Conservation (phyloP, 2,329 filamentous ascomycete genomes). For the Neofusicoccum sp. region DNA sequence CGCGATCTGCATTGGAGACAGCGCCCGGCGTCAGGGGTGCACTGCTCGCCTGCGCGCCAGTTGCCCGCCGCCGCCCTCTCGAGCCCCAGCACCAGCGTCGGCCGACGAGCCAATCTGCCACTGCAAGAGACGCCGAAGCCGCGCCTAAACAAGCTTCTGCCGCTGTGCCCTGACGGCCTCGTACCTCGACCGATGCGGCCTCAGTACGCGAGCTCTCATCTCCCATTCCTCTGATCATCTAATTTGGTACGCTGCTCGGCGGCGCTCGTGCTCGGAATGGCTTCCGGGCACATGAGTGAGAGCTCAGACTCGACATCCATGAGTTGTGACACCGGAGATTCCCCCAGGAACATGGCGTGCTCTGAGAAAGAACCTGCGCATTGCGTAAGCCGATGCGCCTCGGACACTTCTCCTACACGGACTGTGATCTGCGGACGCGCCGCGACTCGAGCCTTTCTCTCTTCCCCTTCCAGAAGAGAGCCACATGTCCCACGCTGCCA, state of each 20-base stretch:
- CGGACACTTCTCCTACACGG: background rate
- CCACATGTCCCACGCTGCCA: background rate
- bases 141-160: constrained; percentile 14
- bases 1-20: constrained; percentile 14
- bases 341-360: background rate
- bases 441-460: background rate
- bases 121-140: background rate
- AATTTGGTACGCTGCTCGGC: background rate
- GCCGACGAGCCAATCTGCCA: background rate
- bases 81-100: background rate
- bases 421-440: background rate
- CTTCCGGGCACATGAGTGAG: constrained; percentile 2
- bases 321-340: constrained; percentile 16
- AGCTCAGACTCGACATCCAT: constrained; percentile 5
- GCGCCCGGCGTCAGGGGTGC: constrained; percentile 6
- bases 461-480: background rate
- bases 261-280: background rate
- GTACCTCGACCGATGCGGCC: constrained; percentile 9
- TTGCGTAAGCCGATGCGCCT: background rate
- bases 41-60: constrained; percentile 12
- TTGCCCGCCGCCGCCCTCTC: constrained; percentile 1
- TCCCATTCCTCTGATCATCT: constrained; percentile 1
- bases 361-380: background rate
- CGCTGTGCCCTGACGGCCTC: background rate
- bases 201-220: constrained; percentile 11